Conservation (phyloP, 2,329 filamentous ascomycete species). For the Botrytis sinoallii region DNA sequence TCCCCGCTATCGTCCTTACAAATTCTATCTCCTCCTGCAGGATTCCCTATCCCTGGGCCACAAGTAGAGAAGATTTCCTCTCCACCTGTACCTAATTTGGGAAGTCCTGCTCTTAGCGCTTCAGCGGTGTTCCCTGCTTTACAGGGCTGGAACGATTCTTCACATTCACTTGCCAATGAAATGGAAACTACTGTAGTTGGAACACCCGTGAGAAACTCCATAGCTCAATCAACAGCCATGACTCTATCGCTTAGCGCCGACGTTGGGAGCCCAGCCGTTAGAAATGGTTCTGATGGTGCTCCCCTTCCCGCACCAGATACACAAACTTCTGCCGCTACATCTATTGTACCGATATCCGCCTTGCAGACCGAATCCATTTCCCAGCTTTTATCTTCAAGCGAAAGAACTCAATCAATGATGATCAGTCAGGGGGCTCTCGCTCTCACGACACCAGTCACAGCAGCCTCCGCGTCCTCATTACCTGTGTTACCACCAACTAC, state of each 20-base stretch:
- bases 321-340: neutral
- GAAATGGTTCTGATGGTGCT: neutral
- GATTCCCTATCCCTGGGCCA: neutral
- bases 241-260: neutral
- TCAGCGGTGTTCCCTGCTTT: neutral
- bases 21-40: neutral
- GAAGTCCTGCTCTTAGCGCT: neutral
- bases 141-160: slow-evolving; percentile 6
- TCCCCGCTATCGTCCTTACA: neutral
- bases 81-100: neutral
- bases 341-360: neutral
- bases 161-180: neutral
- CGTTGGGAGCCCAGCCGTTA: slow-evolving; percentile 7
- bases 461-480: neutral
- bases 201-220: neutral
- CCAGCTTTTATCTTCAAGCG: neutral
- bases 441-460: neutral
- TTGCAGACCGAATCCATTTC: neutral
- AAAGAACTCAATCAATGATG: neutral
- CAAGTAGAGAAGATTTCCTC: slow-evolving; percentile 4
- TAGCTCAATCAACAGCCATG: neutral
- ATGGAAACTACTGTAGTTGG: neutral
- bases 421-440: neutral
- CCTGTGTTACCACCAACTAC: neutral
- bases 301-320: neutral